Evolutionary conservation across 805 yeast species (phyloP).

Genomic region (Monosporozyma servazzii): DNA sequence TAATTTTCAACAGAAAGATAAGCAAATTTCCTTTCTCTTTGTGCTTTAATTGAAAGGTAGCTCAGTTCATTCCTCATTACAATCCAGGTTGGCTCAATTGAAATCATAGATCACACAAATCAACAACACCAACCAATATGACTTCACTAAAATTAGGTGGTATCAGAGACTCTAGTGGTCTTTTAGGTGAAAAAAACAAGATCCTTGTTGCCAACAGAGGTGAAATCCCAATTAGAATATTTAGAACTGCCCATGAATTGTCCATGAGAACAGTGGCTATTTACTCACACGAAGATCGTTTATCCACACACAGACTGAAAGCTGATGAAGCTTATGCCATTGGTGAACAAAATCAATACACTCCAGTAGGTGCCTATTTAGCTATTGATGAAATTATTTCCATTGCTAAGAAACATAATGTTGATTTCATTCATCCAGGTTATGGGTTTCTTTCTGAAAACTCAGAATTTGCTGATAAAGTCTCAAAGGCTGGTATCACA

Average conservation of each 20-base stretch:
- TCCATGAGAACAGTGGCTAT: conserved; percentile 96
- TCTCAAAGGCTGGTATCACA: conserved; percentile 79
- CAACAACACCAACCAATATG: neutral
- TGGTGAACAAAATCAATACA: conserved; percentile 78
- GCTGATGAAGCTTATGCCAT: conserved; percentile 91
- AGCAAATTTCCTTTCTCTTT: neutral
- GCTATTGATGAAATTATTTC: conserved; percentile 90
- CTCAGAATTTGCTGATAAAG: conserved; percentile 87
- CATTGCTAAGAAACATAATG: conserved; percentile 70
- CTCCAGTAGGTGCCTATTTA: conserved; percentile 93
- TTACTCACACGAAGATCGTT: conserved; percentile 90
- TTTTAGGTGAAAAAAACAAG: conserved; percentile 39
- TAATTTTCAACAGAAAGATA: neutral
- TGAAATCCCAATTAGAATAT: conserved; percentile 79
- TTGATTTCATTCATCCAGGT: conserved; percentile 87
- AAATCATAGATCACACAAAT: neutral
- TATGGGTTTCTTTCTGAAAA: conserved; percentile 87
- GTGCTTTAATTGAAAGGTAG: neutral
- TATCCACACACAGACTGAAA: conserved; percentile 89
- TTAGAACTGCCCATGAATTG: conserved; percentile 94
- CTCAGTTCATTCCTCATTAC: too few species aligned
- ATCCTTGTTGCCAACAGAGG: conserved; percentile 79
- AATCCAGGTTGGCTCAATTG: neutral
- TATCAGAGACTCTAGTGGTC: conserved; percentile 27
- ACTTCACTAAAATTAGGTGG: conserved; percentile 20